phyloP scores from a whole-genome alignment of 805 yeast genomes.

The Sugiyamaella mastotermitis region DNA sequence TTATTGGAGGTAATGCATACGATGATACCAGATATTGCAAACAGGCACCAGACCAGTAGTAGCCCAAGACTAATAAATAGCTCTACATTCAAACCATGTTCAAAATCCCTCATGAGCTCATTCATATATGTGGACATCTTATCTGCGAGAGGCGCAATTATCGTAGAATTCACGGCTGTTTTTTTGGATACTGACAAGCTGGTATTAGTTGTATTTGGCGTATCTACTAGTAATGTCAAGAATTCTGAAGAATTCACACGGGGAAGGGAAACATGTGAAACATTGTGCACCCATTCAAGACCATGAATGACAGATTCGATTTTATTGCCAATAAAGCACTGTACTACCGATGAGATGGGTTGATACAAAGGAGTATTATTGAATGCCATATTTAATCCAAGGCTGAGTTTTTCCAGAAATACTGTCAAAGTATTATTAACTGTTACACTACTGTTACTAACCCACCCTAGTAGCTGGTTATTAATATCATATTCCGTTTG shows the following conservation, averaged over 20 bases:
- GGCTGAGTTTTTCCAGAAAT: constrained; percentile 55
- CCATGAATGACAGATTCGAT: constrained; percentile 61
- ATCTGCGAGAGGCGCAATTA: background rate
- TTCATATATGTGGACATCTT: background rate
- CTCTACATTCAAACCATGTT: too few relatives aligned
- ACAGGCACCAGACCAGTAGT: too few relatives aligned
- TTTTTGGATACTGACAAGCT: too few relatives aligned
- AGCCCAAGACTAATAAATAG: too few relatives aligned
- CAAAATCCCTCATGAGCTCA: background rate
- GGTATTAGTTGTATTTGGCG: too few relatives aligned
- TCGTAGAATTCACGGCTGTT: too few relatives aligned
- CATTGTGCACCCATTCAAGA: constrained; percentile 67
- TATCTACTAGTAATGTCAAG: too few relatives aligned
- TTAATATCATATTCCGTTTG: constrained; percentile 51
- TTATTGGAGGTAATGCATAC: too few relatives aligned
- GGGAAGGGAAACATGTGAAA: constrained; percentile 57
- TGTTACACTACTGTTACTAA: constrained; percentile 48
- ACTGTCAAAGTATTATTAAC: constrained; percentile 55
- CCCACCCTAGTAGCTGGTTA: constrained; percentile 59
- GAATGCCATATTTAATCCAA: constrained; percentile 53
- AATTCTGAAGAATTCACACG: constrained; percentile 33
- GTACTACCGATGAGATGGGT: constrained; percentile 62
- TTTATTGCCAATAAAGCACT: constrained; percentile 76
- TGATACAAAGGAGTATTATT: constrained; percentile 58
- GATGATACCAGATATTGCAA: too few relatives aligned